phyloP scores from a whole-genome alignment of 2,329 filamentous ascomycete species.

The Diplodia mutila region DNA sequence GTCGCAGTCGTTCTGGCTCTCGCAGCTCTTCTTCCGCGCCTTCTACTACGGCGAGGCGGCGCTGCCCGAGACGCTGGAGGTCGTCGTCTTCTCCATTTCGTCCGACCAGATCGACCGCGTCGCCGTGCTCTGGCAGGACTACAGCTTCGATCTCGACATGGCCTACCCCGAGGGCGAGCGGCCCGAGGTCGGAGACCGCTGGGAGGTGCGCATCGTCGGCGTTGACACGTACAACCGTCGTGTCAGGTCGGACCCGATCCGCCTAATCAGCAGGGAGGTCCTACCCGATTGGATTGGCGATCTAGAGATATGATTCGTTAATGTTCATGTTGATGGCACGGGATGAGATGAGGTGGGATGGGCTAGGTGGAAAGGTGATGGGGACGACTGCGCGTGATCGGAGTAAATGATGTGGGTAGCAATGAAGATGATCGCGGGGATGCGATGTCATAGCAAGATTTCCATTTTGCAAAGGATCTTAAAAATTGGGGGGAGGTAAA shows the following conservation, averaged over 20 bases:
- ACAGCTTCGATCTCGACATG: conserved; percentile 24
- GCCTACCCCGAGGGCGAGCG: conserved; percentile 32
- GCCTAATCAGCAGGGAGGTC: conserved; percentile 39
- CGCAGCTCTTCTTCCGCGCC: conserved; percentile 61
- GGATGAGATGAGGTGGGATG: not conserved
- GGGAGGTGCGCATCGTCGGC: conserved; percentile 47
- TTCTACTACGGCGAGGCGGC: conserved; percentile 58
- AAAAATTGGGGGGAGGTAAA: too few relatives aligned
- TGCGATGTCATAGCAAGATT: too few relatives aligned
- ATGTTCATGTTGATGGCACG: not conserved
- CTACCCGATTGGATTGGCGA: not conserved
- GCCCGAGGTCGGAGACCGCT: conserved; percentile 47
- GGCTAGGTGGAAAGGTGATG: too few relatives aligned
- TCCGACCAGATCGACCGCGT: not conserved
- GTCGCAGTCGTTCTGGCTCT: conserved; percentile 54
- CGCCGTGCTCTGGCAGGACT: conserved; percentile 6
- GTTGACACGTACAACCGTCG: conserved; percentile 42
- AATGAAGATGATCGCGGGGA: too few relatives aligned
- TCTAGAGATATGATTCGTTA: not conserved
- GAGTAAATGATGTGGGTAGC: too few relatives aligned
- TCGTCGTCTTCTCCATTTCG: conserved; percentile 32
- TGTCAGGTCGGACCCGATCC: conserved; percentile 42
- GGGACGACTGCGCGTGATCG: too few relatives aligned
- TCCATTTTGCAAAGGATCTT: too few relatives aligned
- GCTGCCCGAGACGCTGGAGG: conserved; percentile 54